Conservation (phyloP, 345 rosid species). For the Brassica nigra region DNA sequence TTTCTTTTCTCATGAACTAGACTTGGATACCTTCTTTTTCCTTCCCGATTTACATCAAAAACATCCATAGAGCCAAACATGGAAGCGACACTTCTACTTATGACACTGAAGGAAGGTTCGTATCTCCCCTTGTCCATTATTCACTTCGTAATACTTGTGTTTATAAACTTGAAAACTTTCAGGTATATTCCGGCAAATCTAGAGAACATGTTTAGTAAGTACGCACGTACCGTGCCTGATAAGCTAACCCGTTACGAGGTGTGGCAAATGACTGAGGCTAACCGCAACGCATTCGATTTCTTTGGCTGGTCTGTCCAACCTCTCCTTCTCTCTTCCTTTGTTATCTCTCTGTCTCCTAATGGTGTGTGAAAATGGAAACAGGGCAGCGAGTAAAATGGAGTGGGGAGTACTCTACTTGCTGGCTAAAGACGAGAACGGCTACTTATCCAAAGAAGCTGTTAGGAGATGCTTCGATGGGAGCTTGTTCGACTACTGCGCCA, state of each 20-base stretch:
- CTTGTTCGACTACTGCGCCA: slow-evolving; percentile 64
- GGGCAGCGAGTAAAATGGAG: slow-evolving; percentile 56
- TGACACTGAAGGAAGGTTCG: slow-evolving; percentile 66
- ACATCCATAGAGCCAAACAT: slow-evolving; percentile 67
- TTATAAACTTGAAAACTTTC: neutral
- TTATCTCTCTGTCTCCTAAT: neutral
- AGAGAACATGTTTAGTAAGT: slow-evolving; percentile 68
- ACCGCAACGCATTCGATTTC: slow-evolving; percentile 49
- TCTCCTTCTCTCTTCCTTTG: neutral
- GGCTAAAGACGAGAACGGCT: slow-evolving; percentile 63
- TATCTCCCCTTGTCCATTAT: neutral
- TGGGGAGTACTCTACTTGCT: slow-evolving; percentile 56
- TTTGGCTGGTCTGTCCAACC: slow-evolving; percentile 48
- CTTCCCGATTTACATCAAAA: slow-evolving; percentile 53
- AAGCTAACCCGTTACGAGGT: slow-evolving; percentile 55
- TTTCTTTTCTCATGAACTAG: slow-evolving; percentile 18
- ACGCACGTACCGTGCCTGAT: slow-evolving; percentile 56
- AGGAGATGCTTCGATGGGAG: slow-evolving; percentile 69
- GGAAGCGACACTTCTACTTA: slow-evolving; percentile 65
- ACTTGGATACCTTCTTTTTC: slow-evolving; percentile 58
- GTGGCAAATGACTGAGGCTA: slow-evolving; percentile 64
- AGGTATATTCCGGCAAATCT: slow-evolving; percentile 59
- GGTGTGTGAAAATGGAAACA: slow-evolving; percentile 24
- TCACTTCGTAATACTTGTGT: neutral
- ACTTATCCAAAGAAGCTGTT: slow-evolving; percentile 61